Evolutionary conservation across 2,329 filamentous ascomycete genomes (phyloP), one percentile per base, ranked within the genome.

Genomic region (Thielaviopsis musarum): DNA sequence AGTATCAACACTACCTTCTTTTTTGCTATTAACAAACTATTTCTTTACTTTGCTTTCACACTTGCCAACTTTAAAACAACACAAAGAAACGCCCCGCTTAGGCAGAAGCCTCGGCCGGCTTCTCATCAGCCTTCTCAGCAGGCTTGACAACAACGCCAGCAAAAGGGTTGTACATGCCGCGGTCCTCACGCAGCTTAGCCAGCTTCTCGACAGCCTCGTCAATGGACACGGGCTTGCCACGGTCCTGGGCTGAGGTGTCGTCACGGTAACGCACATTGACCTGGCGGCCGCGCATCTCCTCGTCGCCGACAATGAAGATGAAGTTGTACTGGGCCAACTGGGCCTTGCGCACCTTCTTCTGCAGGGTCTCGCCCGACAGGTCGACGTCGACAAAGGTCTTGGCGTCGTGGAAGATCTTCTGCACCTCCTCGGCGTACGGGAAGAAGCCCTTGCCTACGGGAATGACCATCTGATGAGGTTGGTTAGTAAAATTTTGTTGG

Each of bases 301-400:
- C 76, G 63, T 78, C 80, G 60, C 81, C 81, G 63, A 84, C 80
- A 60, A 84, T 80, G 66, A 91, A 87, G 66, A 90, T 87, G 71
- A 87, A 90, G 75, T 91, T 91, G 75, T 91, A 91, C 71, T 90
- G 84, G 57, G 84, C 77, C 66, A 91, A 71, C 72, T 93, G 88
- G 15, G 83, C 88, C 59, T 80, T 90, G 65, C 87, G 84, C 65
- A 93, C 89, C 81, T 93, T 93, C 80, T 93, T 91, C 70, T 89
- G 84, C 73, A 93, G 82, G 6, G 87, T 93, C 73, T 91, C 89
- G 66, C 85, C 82, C 65, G 59, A 62, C 59, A 73, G 63, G 59
- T 74, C 72, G 49, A 82, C 81, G 67, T 85, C 70, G 60, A 82
- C 83, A 71, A 83, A 86, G 70, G 91, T 80, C 55, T 77, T 77